Evolutionary conservation across 306 rosid genomes (phyloP).

Genomic region (Dalbergia cochinchinensis): DNA sequence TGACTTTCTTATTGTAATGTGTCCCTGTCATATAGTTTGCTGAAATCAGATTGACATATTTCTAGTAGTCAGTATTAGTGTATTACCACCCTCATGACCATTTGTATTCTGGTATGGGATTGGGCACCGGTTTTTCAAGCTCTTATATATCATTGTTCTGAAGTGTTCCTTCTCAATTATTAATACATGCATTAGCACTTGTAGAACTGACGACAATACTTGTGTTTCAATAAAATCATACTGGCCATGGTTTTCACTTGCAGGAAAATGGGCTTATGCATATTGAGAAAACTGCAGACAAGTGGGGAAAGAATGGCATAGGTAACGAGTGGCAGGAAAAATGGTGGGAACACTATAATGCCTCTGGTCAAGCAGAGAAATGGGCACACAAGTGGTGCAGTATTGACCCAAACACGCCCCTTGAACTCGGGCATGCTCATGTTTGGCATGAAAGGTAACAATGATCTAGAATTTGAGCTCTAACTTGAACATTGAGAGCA

Average conservation of each 20-base stretch:
- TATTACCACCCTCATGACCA: neutral
- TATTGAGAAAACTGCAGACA: conserved; percentile 95
- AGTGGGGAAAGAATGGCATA: conserved; percentile 89
- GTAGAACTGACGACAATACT: neutral
- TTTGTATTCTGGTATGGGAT: neutral
- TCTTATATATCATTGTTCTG: conserved; percentile 1
- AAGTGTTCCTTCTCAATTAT: conserved; percentile 9
- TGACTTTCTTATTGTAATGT: neutral
- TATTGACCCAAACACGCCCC: conserved; percentile 81
- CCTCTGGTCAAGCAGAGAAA: conserved; percentile 85
- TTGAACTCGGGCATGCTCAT: conserved; percentile 95
- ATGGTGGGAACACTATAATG: conserved; percentile 88
- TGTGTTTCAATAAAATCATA: conserved; percentile 21
- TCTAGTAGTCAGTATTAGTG: neutral
- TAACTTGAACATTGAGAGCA: neutral
- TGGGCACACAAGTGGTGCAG: conserved; percentile 99
- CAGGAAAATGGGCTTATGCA: conserved; percentile 83
- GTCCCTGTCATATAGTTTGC: conserved; percentile 6
- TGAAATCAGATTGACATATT: conserved; percentile 22
- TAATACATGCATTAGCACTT: conserved; percentile 14
- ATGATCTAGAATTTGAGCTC: conserved; percentile 6
- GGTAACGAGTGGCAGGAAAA: conserved; percentile 97
- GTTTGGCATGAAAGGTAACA: conserved; percentile 97
- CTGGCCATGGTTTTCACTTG: conserved; percentile 34
- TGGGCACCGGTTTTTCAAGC: conserved; percentile 16